Base-by-base conservation (phyloP, 352 stramenopile species). In the Globisporangium cederbergense region DNA sequence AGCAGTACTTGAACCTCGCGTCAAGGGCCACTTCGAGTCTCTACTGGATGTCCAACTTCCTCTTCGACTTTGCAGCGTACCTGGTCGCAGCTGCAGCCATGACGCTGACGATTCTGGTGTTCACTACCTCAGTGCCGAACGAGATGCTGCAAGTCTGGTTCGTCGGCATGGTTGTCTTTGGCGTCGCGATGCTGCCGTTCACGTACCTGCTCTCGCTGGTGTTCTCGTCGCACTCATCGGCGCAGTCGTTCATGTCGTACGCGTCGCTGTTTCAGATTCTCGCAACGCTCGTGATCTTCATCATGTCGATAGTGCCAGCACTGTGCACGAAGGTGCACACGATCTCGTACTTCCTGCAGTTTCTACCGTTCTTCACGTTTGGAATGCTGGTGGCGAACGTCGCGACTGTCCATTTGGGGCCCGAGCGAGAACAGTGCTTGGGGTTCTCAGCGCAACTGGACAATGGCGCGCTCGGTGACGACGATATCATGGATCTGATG, bases 201-300 rank as follows among this genome's bases (percentile, higher is more conserved):
- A 74, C 83, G 65, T 93, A 95, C 64, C 51, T 86, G 0, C 65
- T 73, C 10, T 90, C 81, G 30, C 66, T 93, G n/a, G 56, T 79
- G 14, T 95, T 95, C 64, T 57, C 66, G 51, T 95, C 86, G 7
- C 80, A 91, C 47, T 89, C 86, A 52, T 92, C 86, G 0, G 86
- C 86, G 8, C 86, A 93, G 61, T 90, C 86, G 36, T 81, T 88
- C 65, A 83, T 93, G 73, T 87, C 82, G 59, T 93, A 88, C 69
- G 58, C 78, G 7, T 80, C 77, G 32, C 43, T 83, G 8, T 95
- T 93, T 53, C 86, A 95, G 66, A 75, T 92, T 14, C 61, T 95
- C 56, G 83, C 70, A 10, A 68, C 68, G 2, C 77, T 68, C 0
- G 63, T 88, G 20, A 57, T 83, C 20, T 87, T 85, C 40, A 56